phyloP scores from a whole-genome alignment of 2,329 filamentous ascomycete genomes.

The Ophidiomyces ophidiicola region DNA sequence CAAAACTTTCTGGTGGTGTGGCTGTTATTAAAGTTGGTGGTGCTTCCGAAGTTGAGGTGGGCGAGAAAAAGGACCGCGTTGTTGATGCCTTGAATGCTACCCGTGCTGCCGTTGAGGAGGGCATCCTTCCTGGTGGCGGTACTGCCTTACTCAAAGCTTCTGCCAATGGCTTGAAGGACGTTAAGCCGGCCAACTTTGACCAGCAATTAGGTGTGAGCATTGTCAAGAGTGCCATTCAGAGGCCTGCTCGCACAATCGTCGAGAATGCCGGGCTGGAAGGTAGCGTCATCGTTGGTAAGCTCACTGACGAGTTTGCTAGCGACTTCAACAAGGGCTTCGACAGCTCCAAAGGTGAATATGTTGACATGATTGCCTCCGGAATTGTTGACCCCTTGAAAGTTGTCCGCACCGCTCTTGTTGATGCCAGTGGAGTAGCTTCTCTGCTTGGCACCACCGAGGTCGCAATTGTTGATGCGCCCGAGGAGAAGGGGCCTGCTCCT shows the following conservation, averaged over 20 bases:
- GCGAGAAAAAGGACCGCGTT: conserved; percentile 99
- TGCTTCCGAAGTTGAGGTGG: conserved; percentile 93
- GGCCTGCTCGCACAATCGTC: conserved; percentile 85
- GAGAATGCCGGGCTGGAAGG: conserved; percentile 97
- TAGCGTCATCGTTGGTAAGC: conserved; percentile 92
- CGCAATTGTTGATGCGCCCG: conserved; percentile 87
- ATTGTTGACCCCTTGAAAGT: conserved; percentile 99
- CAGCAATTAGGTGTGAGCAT: conserved; percentile 97
- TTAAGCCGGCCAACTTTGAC: conserved; percentile 94
- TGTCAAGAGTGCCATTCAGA: conserved; percentile 95
- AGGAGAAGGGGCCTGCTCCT: conserved; percentile 61
- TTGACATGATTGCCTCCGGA: conserved; percentile 94
- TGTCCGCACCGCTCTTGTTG: conserved; percentile 86
- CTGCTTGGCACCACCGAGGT: conserved; percentile 97
- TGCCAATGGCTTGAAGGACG: conserved; percentile 65
- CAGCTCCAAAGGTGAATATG: conserved; percentile 92
- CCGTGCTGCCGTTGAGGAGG: conserved; percentile 95
- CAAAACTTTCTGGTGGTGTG: conserved; percentile 97
- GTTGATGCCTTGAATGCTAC: conserved; percentile 97
- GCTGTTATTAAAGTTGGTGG: conserved; percentile 99
- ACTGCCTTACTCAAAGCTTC: conserved; percentile 97
- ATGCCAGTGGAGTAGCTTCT: conserved; percentile 91
- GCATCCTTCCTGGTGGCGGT: conserved; percentile 95
- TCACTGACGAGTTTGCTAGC: conserved; percentile 76
- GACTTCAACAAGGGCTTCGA: conserved; percentile 99